phyloP scores from a whole-genome alignment of 2,329 filamentous ascomycete species.

The Pezizomycotina sp. region DNA sequence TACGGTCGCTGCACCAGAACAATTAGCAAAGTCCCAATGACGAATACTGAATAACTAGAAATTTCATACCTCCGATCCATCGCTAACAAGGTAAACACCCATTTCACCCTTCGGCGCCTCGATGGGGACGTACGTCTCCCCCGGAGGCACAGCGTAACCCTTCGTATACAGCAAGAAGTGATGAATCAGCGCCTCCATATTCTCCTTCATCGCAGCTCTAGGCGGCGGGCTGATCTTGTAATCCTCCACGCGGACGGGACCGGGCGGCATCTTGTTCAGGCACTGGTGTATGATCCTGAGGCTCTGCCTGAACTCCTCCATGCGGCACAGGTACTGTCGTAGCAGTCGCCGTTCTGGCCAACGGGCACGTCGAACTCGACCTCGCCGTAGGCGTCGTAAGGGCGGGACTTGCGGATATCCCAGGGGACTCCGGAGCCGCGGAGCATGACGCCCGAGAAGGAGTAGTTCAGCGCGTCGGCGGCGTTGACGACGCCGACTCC shows the following conservation, averaged over 20 bases:
- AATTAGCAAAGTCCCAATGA: constrained; percentile 2
- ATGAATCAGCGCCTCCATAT: constrained; percentile 99
- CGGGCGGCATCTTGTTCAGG: constrained; percentile 94
- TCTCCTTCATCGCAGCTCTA: constrained; percentile 98
- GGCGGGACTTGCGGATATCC: constrained; percentile 91
- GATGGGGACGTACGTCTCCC: constrained; percentile 94
- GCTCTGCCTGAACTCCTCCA: constrained; percentile 98
- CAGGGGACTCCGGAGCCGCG: constrained; percentile 89
- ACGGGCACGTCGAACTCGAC: constrained; percentile 98
- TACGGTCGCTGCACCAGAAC: constrained; percentile 49
- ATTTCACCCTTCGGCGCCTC: constrained; percentile 99
- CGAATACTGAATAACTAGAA: neutral
- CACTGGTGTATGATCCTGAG: constrained; percentile 98
- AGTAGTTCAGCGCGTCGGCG: constrained; percentile 87
- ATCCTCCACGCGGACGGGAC: constrained; percentile 88
- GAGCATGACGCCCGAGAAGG: constrained; percentile 94
- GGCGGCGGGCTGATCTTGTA: constrained; percentile 96
- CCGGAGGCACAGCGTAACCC: constrained; percentile 89
- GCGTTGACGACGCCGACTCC: constrained; percentile 83
- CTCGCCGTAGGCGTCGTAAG: constrained; percentile 93
- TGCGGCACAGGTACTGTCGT: constrained; percentile 98
- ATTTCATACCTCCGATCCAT: constrained; percentile 59
- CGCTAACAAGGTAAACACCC: constrained; percentile 91
- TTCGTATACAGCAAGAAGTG: constrained; percentile 98
- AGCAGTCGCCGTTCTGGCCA: constrained; percentile 93